These are phyloP conservation scores for Dionaea muscipula DNA, from an alignment of 179 eudicot species.

Conservation along the genomic window DNA sequence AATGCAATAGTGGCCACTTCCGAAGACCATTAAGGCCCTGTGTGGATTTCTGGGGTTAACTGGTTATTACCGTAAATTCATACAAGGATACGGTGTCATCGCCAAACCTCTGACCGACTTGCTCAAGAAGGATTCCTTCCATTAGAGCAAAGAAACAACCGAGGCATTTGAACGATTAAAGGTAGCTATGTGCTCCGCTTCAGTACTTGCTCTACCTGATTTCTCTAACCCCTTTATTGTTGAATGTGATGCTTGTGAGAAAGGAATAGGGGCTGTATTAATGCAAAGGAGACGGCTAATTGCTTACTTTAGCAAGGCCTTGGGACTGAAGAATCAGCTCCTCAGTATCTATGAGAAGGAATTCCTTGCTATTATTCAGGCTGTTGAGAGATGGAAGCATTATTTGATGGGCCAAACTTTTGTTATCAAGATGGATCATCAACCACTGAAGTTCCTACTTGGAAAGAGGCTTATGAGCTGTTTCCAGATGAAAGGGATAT, in stretches of 20 bases:
- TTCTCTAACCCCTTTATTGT: background rate
- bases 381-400: background rate
- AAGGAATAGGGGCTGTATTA: background rate
- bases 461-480: background rate
- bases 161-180: background rate
- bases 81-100: background rate
- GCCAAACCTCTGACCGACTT: background rate
- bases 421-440: background rate
- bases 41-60: conserved; percentile 4
- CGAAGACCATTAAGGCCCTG: background rate
- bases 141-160: background rate
- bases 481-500: background rate
- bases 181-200: background rate
- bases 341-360: background rate
- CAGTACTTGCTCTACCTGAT: background rate
- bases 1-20: background rate
- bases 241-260: background rate
- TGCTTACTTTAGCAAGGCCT: background rate
- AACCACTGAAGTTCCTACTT: background rate
- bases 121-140: background rate
- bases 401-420: background rate
- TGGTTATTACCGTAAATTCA: conserved; percentile 2
- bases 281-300: background rate
- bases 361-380: background rate
- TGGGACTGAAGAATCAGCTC: too few relatives aligned